Evolutionary conservation across 106 monocot genomes (phyloP).

Genomic region (Apostasia ramifera): DNA sequence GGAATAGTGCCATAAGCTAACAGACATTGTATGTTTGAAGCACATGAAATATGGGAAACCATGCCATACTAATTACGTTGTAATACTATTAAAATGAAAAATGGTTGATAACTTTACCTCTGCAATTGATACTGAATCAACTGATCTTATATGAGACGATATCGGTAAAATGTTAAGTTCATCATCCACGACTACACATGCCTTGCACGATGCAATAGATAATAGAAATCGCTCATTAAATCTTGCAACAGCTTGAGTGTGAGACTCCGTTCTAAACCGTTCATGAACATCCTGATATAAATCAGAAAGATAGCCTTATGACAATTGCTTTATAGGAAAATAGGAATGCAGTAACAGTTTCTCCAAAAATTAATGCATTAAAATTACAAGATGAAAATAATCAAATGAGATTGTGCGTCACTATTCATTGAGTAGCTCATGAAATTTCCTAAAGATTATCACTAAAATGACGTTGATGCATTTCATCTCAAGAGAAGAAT

Average conservation of each 20-base stretch:
- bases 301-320: conserved; percentile 4
- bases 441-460: too few species aligned
- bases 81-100: background rate
- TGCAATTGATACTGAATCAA: conserved; percentile 46
- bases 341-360: background rate
- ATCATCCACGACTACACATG: conserved; percentile 96
- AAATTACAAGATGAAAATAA: too few species aligned
- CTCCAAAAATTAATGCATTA: too few species aligned
- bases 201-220: conserved; percentile 91
- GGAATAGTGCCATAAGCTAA: too few species aligned
- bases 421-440: too few species aligned
- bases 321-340: background rate
- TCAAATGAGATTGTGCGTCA: too few species aligned
- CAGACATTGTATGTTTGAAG: too few species aligned
- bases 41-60: background rate
- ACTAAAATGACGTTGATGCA: too few species aligned
- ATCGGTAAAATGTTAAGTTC: conserved; percentile 91
- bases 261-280: conserved; percentile 95
- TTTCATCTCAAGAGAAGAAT: too few species aligned
- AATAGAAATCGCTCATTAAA: conserved; percentile 93
- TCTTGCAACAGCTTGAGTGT: conserved; percentile 55
- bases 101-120: conserved; percentile 40
- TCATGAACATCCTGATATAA: conserved; percentile 87
- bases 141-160: conserved; percentile 84
- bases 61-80: background rate